These are phyloP conservation scores for Tetradesmus obliquus DNA, from an alignment of 139 green algal genomes.

Conservation along the genomic window DNA sequence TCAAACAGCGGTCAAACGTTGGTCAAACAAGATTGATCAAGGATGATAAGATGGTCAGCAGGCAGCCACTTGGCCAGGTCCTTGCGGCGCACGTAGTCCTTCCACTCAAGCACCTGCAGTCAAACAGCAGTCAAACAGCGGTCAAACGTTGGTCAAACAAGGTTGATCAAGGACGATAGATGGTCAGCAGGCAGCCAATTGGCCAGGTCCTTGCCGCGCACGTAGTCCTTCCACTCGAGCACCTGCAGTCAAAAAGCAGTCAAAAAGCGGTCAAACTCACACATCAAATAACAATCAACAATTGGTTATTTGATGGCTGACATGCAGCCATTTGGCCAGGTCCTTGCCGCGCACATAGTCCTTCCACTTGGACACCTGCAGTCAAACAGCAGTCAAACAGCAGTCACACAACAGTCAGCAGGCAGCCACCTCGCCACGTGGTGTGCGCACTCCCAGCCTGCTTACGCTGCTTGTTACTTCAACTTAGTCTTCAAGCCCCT, in stretches of 20 bases:
- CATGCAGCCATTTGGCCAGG: slow-evolving; percentile 48
- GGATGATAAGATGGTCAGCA: too few relatives aligned
- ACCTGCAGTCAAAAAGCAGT: slow-evolving; percentile 25
- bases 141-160: too few relatives aligned
- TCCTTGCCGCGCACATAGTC: slow-evolving; percentile 74
- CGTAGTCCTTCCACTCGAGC: slow-evolving; percentile 60
- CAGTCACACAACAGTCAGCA: too few relatives aligned
- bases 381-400: slow-evolving; percentile 6
- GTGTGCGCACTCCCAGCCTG: background rate
- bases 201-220: slow-evolving; percentile 66
- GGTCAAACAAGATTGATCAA: too few relatives aligned
- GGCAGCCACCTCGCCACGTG: background rate
- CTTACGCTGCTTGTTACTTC: too few relatives aligned
- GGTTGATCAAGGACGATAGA: too few relatives aligned
- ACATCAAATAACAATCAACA: too few relatives aligned
- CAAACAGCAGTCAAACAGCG: slow-evolving; percentile 2
- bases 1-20: background rate
- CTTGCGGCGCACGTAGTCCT: slow-evolving; percentile 72
- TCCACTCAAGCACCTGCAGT: slow-evolving; percentile 36
- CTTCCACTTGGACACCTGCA: slow-evolving; percentile 39
- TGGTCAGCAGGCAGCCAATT: slow-evolving; percentile 29
- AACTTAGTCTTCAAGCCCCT: too few relatives aligned
- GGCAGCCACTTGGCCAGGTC: slow-evolving; percentile 55
- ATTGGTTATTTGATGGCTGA: too few relatives aligned
- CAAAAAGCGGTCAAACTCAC: too few relatives aligned